These are phyloP conservation scores for Flaveria bidentis DNA, from an alignment of 129 eudicot genomes.

Conservation along the genomic window DNA sequence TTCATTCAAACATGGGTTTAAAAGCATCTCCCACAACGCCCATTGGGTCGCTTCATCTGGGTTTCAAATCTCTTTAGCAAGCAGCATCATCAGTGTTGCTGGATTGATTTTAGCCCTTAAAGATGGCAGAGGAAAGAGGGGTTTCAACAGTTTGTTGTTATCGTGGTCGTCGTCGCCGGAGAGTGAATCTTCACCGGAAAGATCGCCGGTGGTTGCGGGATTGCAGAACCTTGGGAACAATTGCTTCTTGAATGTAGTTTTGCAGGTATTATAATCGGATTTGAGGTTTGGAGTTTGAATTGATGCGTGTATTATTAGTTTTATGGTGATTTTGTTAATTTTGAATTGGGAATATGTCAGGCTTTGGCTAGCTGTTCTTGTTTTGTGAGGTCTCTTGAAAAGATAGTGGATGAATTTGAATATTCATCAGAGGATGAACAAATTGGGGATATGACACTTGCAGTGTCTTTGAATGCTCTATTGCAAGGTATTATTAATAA, in stretches of 20 bases:
- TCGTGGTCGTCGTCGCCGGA: constrained; percentile 39
- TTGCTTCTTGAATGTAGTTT: constrained; percentile 91
- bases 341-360: constrained; percentile 43
- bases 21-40: constrained; percentile 30
- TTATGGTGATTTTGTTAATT: background rate
- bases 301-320: background rate
- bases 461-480: constrained; percentile 53
- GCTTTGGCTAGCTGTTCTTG: constrained; percentile 83
- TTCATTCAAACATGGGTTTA: constrained; percentile 42
- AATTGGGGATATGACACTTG: constrained; percentile 64
- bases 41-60: constrained; percentile 54
- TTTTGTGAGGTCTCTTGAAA: constrained; percentile 50
- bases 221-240: constrained; percentile 84
- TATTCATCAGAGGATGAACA: constrained; percentile 40
- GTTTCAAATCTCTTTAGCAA: constrained; percentile 47
- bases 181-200: constrained; percentile 22
- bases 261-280: constrained; percentile 57
- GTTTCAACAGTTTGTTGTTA: constrained; percentile 20
- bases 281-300: too few species aligned
- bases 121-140: constrained; percentile 43
- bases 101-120: constrained; percentile 56
- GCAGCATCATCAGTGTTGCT: constrained; percentile 60
- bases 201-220: constrained; percentile 62
- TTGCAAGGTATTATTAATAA: constrained; percentile 59
- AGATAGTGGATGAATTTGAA: constrained; percentile 54